Base-by-base conservation (phyloP, 2,329 filamentous ascomycete species). In the Mycosphaerella sp. region DNA sequence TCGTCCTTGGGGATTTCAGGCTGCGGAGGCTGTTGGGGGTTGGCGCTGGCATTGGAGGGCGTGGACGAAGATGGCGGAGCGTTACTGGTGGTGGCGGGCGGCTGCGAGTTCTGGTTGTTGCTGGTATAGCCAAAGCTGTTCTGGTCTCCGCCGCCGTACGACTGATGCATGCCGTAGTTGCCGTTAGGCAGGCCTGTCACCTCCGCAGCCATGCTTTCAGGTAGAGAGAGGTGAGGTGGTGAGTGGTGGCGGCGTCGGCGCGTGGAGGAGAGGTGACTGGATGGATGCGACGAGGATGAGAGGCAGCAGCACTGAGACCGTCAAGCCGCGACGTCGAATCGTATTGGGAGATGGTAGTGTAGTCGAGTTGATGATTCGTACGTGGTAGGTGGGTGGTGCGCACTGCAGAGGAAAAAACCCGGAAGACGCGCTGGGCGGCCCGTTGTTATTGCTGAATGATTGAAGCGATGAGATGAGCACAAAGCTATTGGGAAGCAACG, bases 1-100 rank as follows among this genome's bases (percentile, higher is more conserved):
- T 97, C 89, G 72, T 95, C 90, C 78, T 95, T 96, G 66, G 76
- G 77, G 59, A 82, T 80, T 42, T 78, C 75, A 23, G 67, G 49
- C 50, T 64, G 58, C 45, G 47, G 42, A 48, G 51, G 53, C 49
- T 34, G 59, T 43, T 55, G 59, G 29, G 14, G 41, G 42, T 59
- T 52, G 51, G 29, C 26, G 42, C 59, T 51, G 51, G 57, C 55
- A 43, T 61, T 64, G 45, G 62, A 56, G 7, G 61, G 54, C 31
- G 59, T 53, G 32, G 63, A 59, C n/a, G 64, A 58, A 14, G 60
- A 41, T 45, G 54, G 45, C 31, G 57, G 54, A 40, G 50, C 62
- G 26, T 52, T 48, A 58, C 54, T 53, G 63, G 57, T 10, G 34
- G 41, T 40, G 53, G 63, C 58, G 58, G 55, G 50, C 53, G 39